Percentiles rank a stretch among this genome's conserved stretches.
Conservation (phyloP, 2,329 filamentous ascomycete genomes). For the Pseudocercospora ulei region DNA sequence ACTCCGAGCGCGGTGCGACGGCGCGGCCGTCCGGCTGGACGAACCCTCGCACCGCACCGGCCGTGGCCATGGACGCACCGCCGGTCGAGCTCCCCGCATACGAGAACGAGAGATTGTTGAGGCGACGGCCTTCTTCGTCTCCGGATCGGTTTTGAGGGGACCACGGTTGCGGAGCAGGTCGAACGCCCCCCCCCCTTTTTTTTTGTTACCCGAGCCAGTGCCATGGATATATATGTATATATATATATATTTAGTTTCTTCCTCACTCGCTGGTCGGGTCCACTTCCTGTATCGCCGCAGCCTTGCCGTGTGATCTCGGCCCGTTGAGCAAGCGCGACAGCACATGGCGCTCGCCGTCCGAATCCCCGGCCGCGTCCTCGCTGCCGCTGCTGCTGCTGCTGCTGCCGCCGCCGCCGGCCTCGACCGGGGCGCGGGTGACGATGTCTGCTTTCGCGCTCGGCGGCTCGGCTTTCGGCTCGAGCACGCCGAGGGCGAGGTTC, state of each 20-base stretch:
- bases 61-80: neutral
- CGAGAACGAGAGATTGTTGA: neutral
- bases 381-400: too few species aligned
- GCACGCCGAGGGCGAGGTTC: constrained; percentile 32
- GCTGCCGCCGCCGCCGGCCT: too few species aligned
- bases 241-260: too few species aligned
- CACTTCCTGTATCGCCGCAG: constrained; percentile 3
- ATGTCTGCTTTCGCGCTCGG: neutral
- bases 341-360: neutral
- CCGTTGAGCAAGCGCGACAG: constrained; percentile 2
- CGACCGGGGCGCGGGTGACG: neutral
- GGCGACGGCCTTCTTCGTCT: neutral
- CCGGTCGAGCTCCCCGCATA: constrained; percentile 3
- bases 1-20: neutral
- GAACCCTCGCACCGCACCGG: constrained; percentile 1
- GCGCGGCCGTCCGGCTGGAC: neutral
- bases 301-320: neutral
- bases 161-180: too few species aligned
- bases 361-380: neutral
- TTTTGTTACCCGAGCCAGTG: neutral
- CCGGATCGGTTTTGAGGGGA: constrained; percentile 1
- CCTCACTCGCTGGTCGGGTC: neutral
- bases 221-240: too few species aligned
- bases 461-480: constrained; percentile 27
- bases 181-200: too few species aligned